phyloP scores from a whole-genome alignment of 1,139 yeast genomes.

The Yueomyces sp. region DNA sequence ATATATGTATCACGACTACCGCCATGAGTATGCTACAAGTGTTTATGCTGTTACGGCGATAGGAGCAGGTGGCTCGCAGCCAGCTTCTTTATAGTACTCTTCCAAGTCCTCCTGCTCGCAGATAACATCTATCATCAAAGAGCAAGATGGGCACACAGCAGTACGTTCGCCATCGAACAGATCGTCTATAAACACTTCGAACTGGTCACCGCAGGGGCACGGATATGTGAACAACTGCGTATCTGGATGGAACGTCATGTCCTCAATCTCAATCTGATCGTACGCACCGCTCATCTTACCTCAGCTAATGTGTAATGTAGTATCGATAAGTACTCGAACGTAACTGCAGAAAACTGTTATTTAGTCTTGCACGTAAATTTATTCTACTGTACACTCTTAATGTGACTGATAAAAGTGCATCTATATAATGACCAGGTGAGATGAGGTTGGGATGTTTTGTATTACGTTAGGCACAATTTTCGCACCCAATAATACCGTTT shows the following conservation, averaged over 20 bases:
- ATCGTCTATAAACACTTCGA: slow-evolving; percentile 79
- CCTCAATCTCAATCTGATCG: slow-evolving; percentile 95
- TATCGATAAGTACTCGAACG: too few relatives aligned
- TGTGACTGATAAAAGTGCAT: too few relatives aligned
- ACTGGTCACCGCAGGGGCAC: slow-evolving; percentile 96
- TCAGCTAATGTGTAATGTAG: not conserved
- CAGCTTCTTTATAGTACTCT: slow-evolving; percentile 30
- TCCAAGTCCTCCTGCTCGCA: slow-evolving; percentile 50
- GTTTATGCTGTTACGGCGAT: slow-evolving; percentile 7
- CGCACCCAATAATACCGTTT: too few relatives aligned
- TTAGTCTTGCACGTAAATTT: too few relatives aligned
- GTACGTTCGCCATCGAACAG: slow-evolving; percentile 82
- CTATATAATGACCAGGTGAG: too few relatives aligned
- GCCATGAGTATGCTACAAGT: too few relatives aligned
- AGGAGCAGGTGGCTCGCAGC: slow-evolving; percentile 19
- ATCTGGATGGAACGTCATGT: slow-evolving; percentile 76
- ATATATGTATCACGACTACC: too few relatives aligned
- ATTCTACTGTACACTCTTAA: too few relatives aligned
- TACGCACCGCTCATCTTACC: slow-evolving; percentile 30
- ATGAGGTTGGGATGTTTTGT: too few relatives aligned
- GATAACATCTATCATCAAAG: slow-evolving; percentile 82
- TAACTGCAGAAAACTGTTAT: too few relatives aligned
- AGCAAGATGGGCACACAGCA: slow-evolving; percentile 95
- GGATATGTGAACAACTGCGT: slow-evolving; percentile 84
- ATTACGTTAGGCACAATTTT: too few relatives aligned